phyloP scores from a whole-genome alignment of 768 basidiomycete species.

The Xerocomellus amylosporus region DNA sequence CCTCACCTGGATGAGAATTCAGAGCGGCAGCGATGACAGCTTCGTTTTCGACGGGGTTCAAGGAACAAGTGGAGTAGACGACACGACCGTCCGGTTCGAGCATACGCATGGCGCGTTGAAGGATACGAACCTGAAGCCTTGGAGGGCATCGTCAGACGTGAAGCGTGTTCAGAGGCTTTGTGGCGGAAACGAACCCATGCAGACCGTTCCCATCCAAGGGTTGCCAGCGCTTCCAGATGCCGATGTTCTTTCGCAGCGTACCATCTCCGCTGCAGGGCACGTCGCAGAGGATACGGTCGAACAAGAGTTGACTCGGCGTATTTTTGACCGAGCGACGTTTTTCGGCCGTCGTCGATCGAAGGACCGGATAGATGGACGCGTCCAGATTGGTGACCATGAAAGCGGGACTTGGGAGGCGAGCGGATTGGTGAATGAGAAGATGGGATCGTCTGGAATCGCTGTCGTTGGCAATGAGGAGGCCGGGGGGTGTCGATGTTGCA shows the following conservation, averaged over 20 bases:
- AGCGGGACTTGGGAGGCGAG: constrained; percentile 86
- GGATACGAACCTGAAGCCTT: constrained; percentile 90
- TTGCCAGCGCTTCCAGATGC: constrained; percentile 93
- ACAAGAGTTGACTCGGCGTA: constrained; percentile 56
- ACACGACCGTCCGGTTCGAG: constrained; percentile 79
- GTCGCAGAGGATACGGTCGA: constrained; percentile 93
- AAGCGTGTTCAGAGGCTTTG: background rate
- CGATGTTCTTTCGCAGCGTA: constrained; percentile 89
- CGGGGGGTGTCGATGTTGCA: constrained; percentile 68
- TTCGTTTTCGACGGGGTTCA: constrained; percentile 97
- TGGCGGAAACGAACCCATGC: constrained; percentile 62
- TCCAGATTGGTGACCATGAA: constrained; percentile 97
- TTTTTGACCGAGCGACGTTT: constrained; percentile 36
- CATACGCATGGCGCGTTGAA: constrained; percentile 89
- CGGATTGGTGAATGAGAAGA: constrained; percentile 96
- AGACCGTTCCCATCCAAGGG: constrained; percentile 87
- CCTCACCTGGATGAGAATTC: constrained; percentile 59
- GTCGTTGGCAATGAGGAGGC: constrained; percentile 93
- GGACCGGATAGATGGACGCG: constrained; percentile 78
- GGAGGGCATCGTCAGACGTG: constrained; percentile 6
- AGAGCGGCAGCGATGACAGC: constrained; percentile 89
- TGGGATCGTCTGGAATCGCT: constrained; percentile 92
- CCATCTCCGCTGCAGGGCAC: constrained; percentile 99
- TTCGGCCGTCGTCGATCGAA: constrained; percentile 36
- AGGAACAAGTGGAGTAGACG: constrained; percentile 96